A percentile compares a stretch with the other conserved stretches of the same genome.
phyloP scores from a whole-genome alignment of 176 grass and related monocot species.

The Oryza glumipatula region DNA sequence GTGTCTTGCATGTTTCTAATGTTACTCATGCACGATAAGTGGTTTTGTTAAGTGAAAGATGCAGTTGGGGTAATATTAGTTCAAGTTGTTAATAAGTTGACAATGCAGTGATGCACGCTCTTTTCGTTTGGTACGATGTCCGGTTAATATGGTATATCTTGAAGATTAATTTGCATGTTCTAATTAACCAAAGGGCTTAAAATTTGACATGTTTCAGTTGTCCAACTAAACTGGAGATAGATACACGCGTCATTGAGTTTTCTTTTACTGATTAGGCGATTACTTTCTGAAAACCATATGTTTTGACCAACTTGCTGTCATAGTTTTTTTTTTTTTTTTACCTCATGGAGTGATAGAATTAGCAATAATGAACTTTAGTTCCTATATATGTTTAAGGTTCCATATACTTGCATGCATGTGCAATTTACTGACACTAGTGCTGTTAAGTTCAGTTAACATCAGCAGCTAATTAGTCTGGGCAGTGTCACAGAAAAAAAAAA shows the following conservation, averaged over 20 bases:
- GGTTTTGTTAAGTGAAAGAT: not conserved
- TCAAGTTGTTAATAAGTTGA: not conserved
- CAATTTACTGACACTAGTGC: not conserved
- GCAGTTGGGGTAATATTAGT: not conserved
- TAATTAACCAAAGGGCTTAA: not conserved
- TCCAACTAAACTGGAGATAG: not conserved
- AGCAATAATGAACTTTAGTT: not conserved
- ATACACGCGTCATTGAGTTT: not conserved
- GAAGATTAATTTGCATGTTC: not conserved
- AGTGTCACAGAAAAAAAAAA: not conserved
- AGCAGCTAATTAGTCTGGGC: not conserved
- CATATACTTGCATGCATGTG: not conserved
- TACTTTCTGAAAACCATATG: not conserved
- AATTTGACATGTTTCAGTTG: not conserved
- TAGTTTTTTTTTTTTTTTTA: not conserved
- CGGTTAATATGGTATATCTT: not conserved
- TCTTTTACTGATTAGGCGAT: not conserved
- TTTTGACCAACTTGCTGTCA: not conserved
- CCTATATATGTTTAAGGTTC: not conserved
- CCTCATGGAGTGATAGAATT: not conserved
- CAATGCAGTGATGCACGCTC: not conserved
- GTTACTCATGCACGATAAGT: not conserved
- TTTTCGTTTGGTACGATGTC: not conserved
- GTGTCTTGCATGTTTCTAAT: not conserved
- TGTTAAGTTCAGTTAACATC: not conserved